Evolutionary conservation across 805 yeast species (phyloP), one percentile per base, ranked within the genome.

Genomic region (Schizosaccharomyces osmophilus): DNA sequence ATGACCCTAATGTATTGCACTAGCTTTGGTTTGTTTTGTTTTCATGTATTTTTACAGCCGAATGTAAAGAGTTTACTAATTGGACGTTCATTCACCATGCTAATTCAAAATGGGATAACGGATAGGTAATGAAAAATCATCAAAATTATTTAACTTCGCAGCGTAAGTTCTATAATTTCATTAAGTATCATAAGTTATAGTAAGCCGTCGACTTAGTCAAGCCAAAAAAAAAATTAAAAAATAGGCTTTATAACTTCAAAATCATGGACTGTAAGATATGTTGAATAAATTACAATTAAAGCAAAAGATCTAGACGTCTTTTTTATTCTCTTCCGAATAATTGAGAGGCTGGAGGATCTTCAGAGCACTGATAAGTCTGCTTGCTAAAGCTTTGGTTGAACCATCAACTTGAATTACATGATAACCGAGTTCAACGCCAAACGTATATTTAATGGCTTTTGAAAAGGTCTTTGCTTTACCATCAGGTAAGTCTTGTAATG

Each of bases 361-460:
- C 61, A 67, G 65, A 11, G 71, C 67, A 48, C 64, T 64, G 26
- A 66, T 62, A 22, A 73, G 62, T 26, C 73, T 64, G 29, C 61
- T 59, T 11, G 71, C 69, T 24, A 72, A 63, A 24, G 66, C 63
- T 11, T 54, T 51, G 6, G 67, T 68, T 62, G 67, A 72, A 59
- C 71, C 73, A 48, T 77, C 80, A 63, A 74, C 72, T 17, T 64
- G 65, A 43, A 79, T 69, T 4, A 79, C 75, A 57, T 69, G 70
- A 19, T 73, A 72, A 60, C 76, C 78, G 64, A 79, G 68, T 15
- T 69, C 72, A 13, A 71, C 64, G 5, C 71, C 71, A 62, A 65
- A 67, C 29, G 62, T 63, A 55, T 66, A 67, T 58, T 67, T 68
- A 9, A 70, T 64, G 6, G 66, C 67, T 59, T 63, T 71, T 31